Percentiles rank a stretch among this genome's conserved stretches.
Conservation (phyloP, 2,329 filamentous ascomycete genomes). For the Parascedosporium putredinis region DNA sequence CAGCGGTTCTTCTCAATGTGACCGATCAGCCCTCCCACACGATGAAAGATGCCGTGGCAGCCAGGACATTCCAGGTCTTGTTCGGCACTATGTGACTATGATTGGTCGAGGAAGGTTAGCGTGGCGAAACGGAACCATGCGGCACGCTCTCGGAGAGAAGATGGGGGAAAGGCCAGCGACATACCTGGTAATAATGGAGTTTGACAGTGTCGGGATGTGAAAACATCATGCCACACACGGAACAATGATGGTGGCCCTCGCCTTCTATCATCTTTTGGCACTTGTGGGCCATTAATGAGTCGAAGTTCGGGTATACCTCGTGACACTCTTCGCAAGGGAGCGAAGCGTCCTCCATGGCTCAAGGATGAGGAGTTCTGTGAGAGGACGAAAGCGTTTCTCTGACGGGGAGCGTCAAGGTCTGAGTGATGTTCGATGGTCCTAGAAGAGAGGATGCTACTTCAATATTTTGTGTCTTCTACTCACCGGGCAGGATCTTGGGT, state of each 20-base stretch:
- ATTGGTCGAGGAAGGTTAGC: too few relatives aligned
- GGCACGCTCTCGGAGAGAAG: neutral
- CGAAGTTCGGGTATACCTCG: neutral
- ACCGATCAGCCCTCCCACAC: conserved; percentile 26
- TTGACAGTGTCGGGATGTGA: conserved; percentile 15
- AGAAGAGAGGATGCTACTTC: too few relatives aligned
- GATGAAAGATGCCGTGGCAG: conserved; percentile 28
- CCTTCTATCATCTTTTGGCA: neutral
- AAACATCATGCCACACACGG: conserved; percentile 20
- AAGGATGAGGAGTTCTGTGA: too few relatives aligned
- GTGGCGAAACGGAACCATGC: too few relatives aligned
- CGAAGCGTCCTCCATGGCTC: too few relatives aligned
- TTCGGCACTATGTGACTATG: conserved; percentile 11
- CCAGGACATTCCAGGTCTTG: conserved; percentile 12
- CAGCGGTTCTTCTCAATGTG: conserved; percentile 37
- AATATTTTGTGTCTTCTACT: too few relatives aligned
- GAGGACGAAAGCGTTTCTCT: too few relatives aligned
- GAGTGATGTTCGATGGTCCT: too few relatives aligned
- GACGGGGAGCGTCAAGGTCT: too few relatives aligned
- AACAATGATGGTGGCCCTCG: conserved; percentile 17
- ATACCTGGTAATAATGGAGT: conserved; percentile 25
- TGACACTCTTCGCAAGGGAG: conserved; percentile 5
- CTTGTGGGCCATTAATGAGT: neutral
- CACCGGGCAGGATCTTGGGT: too few relatives aligned
- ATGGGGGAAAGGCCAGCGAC: neutral